phyloP scores from a whole-genome alignment of 2,329 filamentous ascomycete species.

The Cercospora nicotianae region DNA sequence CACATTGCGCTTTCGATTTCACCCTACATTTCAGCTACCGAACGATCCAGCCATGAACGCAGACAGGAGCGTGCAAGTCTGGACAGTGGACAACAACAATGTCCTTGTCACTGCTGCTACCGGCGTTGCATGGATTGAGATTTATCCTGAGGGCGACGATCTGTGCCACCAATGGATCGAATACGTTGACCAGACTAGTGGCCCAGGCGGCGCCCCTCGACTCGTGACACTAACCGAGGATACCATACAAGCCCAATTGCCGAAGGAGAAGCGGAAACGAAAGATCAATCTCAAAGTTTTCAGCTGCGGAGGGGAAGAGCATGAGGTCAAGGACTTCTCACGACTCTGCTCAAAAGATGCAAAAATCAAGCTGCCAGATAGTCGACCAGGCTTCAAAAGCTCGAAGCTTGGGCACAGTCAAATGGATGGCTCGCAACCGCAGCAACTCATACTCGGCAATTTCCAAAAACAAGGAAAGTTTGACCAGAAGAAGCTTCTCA shows the following conservation, averaged over 20 bases:
- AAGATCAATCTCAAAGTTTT: constrained; percentile 69
- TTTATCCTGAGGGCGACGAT: constrained; percentile 77
- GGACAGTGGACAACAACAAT: constrained; percentile 75
- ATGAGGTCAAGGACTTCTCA: constrained; percentile 75
- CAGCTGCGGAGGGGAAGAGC: constrained; percentile 70
- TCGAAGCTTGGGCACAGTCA: constrained; percentile 71
- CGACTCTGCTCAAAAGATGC: constrained; percentile 68
- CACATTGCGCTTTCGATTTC: constrained; percentile 80
- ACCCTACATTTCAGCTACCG: constrained; percentile 85
- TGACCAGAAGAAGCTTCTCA: constrained; percentile 61
- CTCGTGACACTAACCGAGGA: constrained; percentile 74
- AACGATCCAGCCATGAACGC: constrained; percentile 64
- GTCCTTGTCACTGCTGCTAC: constrained; percentile 75
- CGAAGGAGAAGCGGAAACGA: constrained; percentile 70
- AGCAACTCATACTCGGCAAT: constrained; percentile 72
- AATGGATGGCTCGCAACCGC: constrained; percentile 66
- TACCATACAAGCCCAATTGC: constrained; percentile 69
- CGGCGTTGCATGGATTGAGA: constrained; percentile 81
- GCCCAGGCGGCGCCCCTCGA: constrained; percentile 61
- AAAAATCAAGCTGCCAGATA: constrained; percentile 71
- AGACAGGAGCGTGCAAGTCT: constrained; percentile 81
- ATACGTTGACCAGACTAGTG: constrained; percentile 63
- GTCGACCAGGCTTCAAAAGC: constrained; percentile 73
- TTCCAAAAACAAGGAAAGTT: constrained; percentile 56
- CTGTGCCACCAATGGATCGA: constrained; percentile 81